Base-by-base conservation (phyloP, 2,329 filamentous ascomycete species). In the Leptographium wingfieldii region DNA sequence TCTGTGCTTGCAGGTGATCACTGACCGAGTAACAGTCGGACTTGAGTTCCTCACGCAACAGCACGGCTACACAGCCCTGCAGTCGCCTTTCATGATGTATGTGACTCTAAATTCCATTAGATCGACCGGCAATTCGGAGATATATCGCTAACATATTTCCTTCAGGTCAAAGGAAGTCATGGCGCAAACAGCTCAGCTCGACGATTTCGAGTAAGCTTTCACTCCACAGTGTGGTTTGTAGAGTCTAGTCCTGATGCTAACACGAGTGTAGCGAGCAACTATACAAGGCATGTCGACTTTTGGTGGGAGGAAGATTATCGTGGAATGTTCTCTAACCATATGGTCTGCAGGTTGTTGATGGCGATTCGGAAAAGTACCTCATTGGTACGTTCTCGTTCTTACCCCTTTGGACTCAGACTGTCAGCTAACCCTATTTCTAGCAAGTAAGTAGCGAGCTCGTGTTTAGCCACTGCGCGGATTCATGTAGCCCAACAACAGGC, bases 161-260 rank as follows among this genome's bases (percentile, higher is more conserved):
- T 7, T 2, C n/a, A 65, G 63, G 63, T 60, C 92, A 64, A 88
- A 89, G 73, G 89, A 95, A 57, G 87, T 90, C 72, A 99, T 99
- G 94, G 92, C 88, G 62, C 97, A 97, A 80, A 99, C 94, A 0
- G 94, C 94, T 2, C 94, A 99, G 75, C 84, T 99, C 31, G 91
- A 94, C 66, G 89, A 96, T 69, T 99, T 99, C 69, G 94, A 99
- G 64, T 65, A 62, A 4, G 64, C 60, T 43, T 27, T n/a, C 7
- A 40, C 35, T 5, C 14, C 9, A 16, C 0, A 27, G 9, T 1
- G 12, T 57, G 43, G 25, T 4, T 22, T n/a, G 3, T 5, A 12
- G 22, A 25, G 16, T 6, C 10, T 27, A 12, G 31, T 6, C 31
- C 19, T 16, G 16, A 16, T 46, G 29, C 43, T 56, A 48, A 60